These are phyloP conservation scores for Alternaria solani DNA, from an alignment of 2,329 filamentous ascomycete species.

Conservation along the genomic window DNA sequence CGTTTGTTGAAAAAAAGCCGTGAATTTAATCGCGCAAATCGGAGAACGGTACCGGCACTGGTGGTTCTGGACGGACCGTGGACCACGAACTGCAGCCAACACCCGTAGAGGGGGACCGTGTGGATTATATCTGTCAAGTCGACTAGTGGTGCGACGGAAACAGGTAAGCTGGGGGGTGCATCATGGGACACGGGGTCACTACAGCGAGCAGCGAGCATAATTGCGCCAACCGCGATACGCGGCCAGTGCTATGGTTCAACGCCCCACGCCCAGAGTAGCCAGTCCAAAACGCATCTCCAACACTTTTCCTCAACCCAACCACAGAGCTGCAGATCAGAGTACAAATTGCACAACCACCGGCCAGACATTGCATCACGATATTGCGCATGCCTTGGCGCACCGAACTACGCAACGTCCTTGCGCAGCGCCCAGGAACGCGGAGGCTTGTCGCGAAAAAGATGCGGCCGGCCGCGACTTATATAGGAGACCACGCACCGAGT, in stretches of 20 bases:
- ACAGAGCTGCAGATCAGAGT: constrained; percentile 12
- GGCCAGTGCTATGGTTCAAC: constrained; percentile 13
- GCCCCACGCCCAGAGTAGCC: constrained; percentile 16
- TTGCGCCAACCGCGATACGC: constrained; percentile 21
- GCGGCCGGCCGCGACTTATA: constrained; percentile 1
- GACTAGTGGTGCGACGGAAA: constrained; percentile 2
- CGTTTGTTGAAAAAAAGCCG: constrained; percentile 3
- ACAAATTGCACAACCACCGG: constrained; percentile 8
- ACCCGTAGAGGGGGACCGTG: neutral
- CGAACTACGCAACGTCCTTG: constrained; percentile 12
- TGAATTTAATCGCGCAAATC: constrained; percentile 14
- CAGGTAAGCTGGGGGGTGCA: constrained; percentile 1
- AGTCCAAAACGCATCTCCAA: constrained; percentile 15
- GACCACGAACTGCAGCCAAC: constrained; percentile 3
- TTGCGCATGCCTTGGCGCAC: constrained; percentile 13
- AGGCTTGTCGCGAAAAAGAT: constrained; percentile 21
- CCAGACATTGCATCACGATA: constrained; percentile 10
- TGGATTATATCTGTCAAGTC: constrained; percentile 6
- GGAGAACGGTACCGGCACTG: constrained; percentile 18
- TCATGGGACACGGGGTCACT: constrained; percentile 6
- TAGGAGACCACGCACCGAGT: constrained; percentile 8
- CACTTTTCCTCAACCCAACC: constrained; percentile 5
- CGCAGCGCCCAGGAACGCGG: constrained; percentile 23
- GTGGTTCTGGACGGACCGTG: neutral
- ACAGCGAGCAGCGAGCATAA: neutral